Percentiles rank a stretch among this genome's conserved stretches.
Conservation (phyloP, 495 filamentous ascomycete species). For the Opeltia flavorubescens region DNA sequence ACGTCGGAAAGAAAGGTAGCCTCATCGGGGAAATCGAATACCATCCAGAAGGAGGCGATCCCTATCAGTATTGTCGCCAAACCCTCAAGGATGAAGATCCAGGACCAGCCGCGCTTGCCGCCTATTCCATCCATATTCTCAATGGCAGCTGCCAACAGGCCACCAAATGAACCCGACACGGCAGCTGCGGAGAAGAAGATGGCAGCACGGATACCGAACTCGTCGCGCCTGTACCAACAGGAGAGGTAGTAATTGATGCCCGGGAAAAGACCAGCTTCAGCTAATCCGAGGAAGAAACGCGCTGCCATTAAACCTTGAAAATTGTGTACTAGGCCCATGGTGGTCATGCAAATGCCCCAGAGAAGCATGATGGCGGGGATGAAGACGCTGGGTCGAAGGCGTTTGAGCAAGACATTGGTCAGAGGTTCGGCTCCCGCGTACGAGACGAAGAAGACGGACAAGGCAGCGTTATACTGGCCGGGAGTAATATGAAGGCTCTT, state of each 20-base stretch:
- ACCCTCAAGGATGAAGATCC: constrained; percentile 52
- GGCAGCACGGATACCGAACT: constrained; percentile 64
- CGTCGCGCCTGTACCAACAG: constrained; percentile 73
- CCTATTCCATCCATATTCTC: constrained; percentile 58
- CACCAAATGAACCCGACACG: constrained; percentile 74
- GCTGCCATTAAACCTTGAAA: constrained; percentile 69
- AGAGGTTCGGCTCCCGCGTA: constrained; percentile 78
- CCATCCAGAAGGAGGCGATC: constrained; percentile 64
- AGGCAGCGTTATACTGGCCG: constrained; percentile 59
- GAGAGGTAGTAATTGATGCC: constrained; percentile 82
- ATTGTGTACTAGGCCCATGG: constrained; percentile 70
- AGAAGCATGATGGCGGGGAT: constrained; percentile 44
- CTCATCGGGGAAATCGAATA: constrained; percentile 78
- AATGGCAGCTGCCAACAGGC: constrained; percentile 67
- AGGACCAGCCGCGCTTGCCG: constrained; percentile 57
- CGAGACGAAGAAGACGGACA: constrained; percentile 86
- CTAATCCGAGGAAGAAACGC: constrained; percentile 72
- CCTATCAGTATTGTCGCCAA: constrained; percentile 57
- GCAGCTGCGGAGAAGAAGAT: constrained; percentile 89
- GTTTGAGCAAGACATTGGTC: constrained; percentile 80
- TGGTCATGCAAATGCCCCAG: constrained; percentile 68
- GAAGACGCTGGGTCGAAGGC: constrained; percentile 54
- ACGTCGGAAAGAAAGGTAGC: constrained; percentile 60
- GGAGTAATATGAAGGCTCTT: constrained; percentile 48
- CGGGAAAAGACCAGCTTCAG: constrained; percentile 75